Percentiles rank a stretch among this genome's conserved stretches.
Conservation (phyloP, 805 yeast species). For the Nakazawaea ambrosiae region DNA sequence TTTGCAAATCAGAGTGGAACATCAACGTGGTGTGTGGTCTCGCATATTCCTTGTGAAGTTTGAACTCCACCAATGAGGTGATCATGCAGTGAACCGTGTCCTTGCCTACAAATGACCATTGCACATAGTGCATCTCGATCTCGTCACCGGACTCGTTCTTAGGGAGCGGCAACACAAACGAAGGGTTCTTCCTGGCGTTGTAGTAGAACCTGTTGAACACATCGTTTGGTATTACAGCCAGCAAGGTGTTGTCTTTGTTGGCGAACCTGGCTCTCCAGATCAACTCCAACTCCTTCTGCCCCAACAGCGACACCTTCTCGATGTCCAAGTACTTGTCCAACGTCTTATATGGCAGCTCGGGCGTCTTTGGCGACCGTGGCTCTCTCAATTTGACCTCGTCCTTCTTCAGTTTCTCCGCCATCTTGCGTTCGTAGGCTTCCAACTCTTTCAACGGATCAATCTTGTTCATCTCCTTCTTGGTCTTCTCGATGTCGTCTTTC, state of each 20-base stretch:
- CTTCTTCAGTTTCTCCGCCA: conserved; percentile 14
- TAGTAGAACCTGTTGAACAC: conserved; percentile 58
- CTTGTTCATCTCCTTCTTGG: conserved; percentile 48
- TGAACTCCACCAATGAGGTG: conserved; percentile 87
- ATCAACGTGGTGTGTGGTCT: conserved; percentile 90
- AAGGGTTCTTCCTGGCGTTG: conserved; percentile 68
- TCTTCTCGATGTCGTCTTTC: conserved; percentile 51
- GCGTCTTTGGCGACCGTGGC: conserved; percentile 24
- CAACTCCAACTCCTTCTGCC: conserved; percentile 58
- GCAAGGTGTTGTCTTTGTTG: conserved; percentile 47
- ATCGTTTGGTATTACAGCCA: conserved; percentile 53
- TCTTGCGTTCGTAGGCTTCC: conserved; percentile 35
- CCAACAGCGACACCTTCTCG: conserved; percentile 53
- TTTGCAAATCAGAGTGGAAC: conserved; percentile 73
- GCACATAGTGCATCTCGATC: conserved; percentile 83
- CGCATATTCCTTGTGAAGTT: conserved; percentile 85
- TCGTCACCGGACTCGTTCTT: conserved; percentile 41
- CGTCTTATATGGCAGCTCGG: conserved; percentile 54
- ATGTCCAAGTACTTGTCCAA: conserved; percentile 64
- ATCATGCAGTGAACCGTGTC: conserved; percentile 81
- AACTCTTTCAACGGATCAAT: conserved; percentile 66
- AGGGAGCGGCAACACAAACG: conserved; percentile 88
- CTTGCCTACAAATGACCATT: conserved; percentile 87
- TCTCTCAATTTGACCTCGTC: conserved; percentile 28
- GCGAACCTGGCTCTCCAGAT: conserved; percentile 88